Evolutionary conservation across 2,329 filamentous ascomycete species (phyloP).

Genomic region (Fusarium albosuccineum): DNA sequence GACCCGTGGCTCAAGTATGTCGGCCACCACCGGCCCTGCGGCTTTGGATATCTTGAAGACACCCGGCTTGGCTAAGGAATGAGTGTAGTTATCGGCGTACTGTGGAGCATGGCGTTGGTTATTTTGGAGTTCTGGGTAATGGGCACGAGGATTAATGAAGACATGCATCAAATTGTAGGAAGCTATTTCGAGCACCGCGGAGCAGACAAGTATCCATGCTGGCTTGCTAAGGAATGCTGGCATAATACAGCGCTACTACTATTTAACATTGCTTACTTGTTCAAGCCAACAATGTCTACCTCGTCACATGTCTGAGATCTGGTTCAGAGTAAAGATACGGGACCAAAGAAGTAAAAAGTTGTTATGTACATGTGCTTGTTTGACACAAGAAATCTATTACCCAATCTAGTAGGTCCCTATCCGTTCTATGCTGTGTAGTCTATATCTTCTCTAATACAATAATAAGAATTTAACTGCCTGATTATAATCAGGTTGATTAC

Average conservation of each 20-base stretch:
- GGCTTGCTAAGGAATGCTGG: not conserved
- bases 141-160: not conserved
- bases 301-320: not conserved
- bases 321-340: not conserved
- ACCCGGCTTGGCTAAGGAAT: conserved; percentile 20
- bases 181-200: not conserved
- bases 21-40: conserved; percentile 12
- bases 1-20: conserved; percentile 47
- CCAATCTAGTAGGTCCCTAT: not conserved
- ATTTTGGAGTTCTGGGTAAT: not conserved
- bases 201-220: not conserved
- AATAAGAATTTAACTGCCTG: not conserved
- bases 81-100: not conserved
- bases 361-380: too few species aligned
- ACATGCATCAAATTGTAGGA: not conserved
- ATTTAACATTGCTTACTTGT: not conserved
- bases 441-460: not conserved
- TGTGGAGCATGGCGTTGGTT: not conserved
- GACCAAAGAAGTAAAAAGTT: not conserved
- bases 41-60: conserved; percentile 37
- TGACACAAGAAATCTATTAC: not conserved
- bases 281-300: not conserved
- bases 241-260: not conserved
- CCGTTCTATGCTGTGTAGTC: conserved; percentile 4
- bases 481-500: conserved; percentile 18